Base-by-base conservation (phyloP, 179 eudicot species). In the Silene noctiflora region DNA sequence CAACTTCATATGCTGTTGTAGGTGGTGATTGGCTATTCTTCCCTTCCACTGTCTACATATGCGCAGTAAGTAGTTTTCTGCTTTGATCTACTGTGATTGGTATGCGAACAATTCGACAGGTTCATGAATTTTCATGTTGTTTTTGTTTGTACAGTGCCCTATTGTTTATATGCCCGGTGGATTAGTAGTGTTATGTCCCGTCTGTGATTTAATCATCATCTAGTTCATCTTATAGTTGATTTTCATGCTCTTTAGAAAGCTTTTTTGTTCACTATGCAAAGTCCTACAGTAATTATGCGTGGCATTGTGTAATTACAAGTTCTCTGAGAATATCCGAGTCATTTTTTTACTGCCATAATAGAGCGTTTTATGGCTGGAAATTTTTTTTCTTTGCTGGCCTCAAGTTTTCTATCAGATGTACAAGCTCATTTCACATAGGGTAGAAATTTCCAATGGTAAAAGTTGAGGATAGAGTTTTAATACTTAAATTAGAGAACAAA, bases 21-120 rank as follows among this genome's bases (percentile, higher is more conserved):
- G 98, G 97, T 93, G 70, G 91, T 94, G 76, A 88, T 96, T 66
- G 99, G 99, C 84, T 91, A 96, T 77, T 90, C 99, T 65, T 81
- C 88, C 59, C 94, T 96, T 69, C 96, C 99, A 69, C 76, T 96
- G 78, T 94, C 98, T 63, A 86, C 94, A 21, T 88, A 90, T 81
- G 94, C 89, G 9, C 97, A 94, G 99, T 96, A 89, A 86, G 99
- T 84, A 67, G 72, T 79, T 80, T 19, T 3, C 42, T 71, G 24
- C 22, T 51, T 66, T 53, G 62, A 44, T 76, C 14, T 20, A 46
- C 39, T 46, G 24, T 17, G 46, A 16, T 48, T 60, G 44, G 46
- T n/a, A 67, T 72, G 71, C 46, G 24, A 42, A 72, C 27, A 44
- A 48, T 63, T 75, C 67, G 72, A 39, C 67, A 42, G 8, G 11